phyloP scores from a whole-genome alignment of 2,329 filamentous ascomycete species.

The Lojkania enalia region DNA sequence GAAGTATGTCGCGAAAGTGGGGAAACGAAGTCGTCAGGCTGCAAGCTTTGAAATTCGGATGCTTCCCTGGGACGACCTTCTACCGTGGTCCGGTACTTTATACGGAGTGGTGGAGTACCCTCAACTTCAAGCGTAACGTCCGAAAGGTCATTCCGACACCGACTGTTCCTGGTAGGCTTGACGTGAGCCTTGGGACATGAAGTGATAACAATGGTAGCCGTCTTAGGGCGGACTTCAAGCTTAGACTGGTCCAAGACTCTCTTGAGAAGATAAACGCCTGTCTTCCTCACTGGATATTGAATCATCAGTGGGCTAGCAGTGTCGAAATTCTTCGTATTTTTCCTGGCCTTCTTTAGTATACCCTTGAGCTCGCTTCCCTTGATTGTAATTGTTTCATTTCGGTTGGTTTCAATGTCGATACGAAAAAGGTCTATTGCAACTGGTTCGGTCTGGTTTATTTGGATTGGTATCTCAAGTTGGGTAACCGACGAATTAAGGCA shows the following conservation, averaged over 20 bases:
- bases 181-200: constrained; percentile 80
- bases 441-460: constrained; percentile 91
- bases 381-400: constrained; percentile 79
- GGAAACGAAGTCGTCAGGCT: constrained; percentile 82
- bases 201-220: constrained; percentile 80
- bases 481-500: constrained; percentile 71
- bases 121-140: constrained; percentile 80
- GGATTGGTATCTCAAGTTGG: constrained; percentile 73
- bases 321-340: constrained; percentile 55
- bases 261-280: constrained; percentile 82
- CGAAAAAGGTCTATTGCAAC: constrained; percentile 87
- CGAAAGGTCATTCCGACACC: constrained; percentile 86
- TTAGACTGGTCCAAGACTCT: constrained; percentile 92
- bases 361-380: constrained; percentile 73
- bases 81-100: constrained; percentile 87
- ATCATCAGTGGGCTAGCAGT: constrained; percentile 65
- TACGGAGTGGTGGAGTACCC: constrained; percentile 87
- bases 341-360: constrained; percentile 71
- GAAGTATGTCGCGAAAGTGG: constrained; percentile 68
- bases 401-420: constrained; percentile 78
- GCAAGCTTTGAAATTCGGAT: constrained; percentile 83
- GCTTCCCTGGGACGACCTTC: constrained; percentile 83
- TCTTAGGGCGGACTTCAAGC: constrained; percentile 79
- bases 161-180: constrained; percentile 64
- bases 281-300: constrained; percentile 76